Evolutionary conservation across 2,329 filamentous ascomycete genomes (phyloP), one percentile per base, ranked within the genome.

Genomic region (Zalaria obscura): DNA sequence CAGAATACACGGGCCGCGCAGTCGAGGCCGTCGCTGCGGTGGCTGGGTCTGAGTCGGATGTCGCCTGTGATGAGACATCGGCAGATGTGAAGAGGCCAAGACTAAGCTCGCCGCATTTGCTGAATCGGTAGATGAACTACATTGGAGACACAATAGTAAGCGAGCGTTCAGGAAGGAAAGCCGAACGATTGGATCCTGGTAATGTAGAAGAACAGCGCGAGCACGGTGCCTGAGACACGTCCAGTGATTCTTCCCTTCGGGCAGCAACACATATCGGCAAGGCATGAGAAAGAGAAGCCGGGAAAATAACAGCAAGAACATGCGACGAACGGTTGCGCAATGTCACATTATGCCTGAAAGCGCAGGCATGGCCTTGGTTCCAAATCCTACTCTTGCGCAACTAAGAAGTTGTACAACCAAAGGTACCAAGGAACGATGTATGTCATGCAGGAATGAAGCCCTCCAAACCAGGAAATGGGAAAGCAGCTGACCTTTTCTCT

Each of bases 11-110:
- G 32, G 71, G 67, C 49, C 67, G 64, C 49, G 76, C 73, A 39
- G 64, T 63, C 49, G 66, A 58, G 50, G 73, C 58, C 45, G 77
- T 81, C 47, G 72, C 64, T 40, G 72, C 61, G 35, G 69, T 67
- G 35, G 57, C 58, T 7, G 70, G 64, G 48, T 70, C 69, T 42
- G 58, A 57, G 52, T 60, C 52, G 52, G 69, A 54, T 45, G 73
- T 76, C 47, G 66, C 62, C 18, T 18, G 18, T 18, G 18, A 18
- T 18, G 18, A 18, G 53, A 68, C 67, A 25, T 65, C 58, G 9
- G 75, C 69, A 9, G 76, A 80, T 48, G 81, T 83, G 66, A 89
- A 94, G 42, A 94, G 64, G 27, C 87, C 88, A 40, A 88, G 68
- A 57, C 76, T 81, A 42, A 94, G 72, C 54, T 88, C 82, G 33